A percentile compares a stretch with the other conserved stretches of the same genome.
phyloP scores from a whole-genome alignment of 345 rosid species.

The Brassica carinata region DNA sequence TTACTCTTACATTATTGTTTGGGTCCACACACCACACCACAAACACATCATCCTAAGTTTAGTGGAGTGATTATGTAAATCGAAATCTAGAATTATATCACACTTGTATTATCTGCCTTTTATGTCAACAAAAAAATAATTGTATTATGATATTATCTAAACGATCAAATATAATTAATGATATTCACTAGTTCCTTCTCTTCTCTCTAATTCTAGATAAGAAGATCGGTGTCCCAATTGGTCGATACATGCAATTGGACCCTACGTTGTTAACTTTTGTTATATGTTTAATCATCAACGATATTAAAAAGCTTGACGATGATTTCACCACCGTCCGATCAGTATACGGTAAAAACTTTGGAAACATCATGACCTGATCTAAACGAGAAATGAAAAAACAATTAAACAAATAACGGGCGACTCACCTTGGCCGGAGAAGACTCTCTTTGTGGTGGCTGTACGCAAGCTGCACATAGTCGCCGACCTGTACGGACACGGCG shows the following conservation, averaged over 20 bases:
- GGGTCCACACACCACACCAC: conserved; percentile 29
- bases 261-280: background rate
- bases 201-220: conserved; percentile 1
- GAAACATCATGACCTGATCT: background rate
- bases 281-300: background rate
- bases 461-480: conserved; percentile 71
- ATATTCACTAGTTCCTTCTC: background rate
- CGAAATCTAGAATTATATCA: conserved; percentile 14
- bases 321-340: conserved; percentile 24
- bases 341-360: conserved; percentile 1
- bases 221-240: background rate
- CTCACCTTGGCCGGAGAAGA: conserved; percentile 73
- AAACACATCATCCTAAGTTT: conserved; percentile 31
- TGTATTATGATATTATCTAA: background rate
- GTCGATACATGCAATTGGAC: background rate
- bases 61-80: conserved; percentile 21
- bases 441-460: conserved; percentile 80
- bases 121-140: too few species aligned
- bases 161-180: background rate
- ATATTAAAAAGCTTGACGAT: conserved; percentile 6
- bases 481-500: conserved; percentile 71
- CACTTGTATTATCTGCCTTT: background rate
- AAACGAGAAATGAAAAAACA: background rate
- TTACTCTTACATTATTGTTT: background rate
- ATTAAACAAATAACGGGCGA: conserved; percentile 4